Evolutionary conservation across 148 eudicot genomes (phyloP), one percentile per base, ranked within the genome.

Genomic region (Rhododendron williamsianum): DNA sequence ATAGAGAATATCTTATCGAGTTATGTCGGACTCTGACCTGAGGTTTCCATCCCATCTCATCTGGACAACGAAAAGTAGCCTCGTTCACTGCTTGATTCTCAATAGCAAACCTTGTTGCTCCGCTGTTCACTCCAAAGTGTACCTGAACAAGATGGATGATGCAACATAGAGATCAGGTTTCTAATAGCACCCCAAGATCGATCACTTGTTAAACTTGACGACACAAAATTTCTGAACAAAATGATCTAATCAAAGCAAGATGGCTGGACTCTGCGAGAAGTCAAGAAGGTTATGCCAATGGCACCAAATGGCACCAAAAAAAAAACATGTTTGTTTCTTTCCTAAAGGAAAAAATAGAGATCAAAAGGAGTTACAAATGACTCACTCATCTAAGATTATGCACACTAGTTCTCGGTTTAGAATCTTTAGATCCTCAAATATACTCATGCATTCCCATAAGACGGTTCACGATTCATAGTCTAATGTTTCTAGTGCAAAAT

Each of bases 41-140:
- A 90, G 99, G 99, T 87, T 97, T 94, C 99, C 99, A 95, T 84
- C 99, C 98, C 98, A 97, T 90, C 88, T 97, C 98, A 92, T 95
- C 99, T 33, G 99, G 98, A 89, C 99, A 95, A 33, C 95, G 98
- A 82, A 97, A 97, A 73, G 95, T 97, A 82, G 99, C 98, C 87
- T 97, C 99, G 77, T 97, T 97, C 49, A 92, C 90, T 82, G 99
- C 99, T 87, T 95, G 99, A 58, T 87, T 86, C 89, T 97, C 99
- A 83, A 97, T 88, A 78, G 98, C 98, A 93, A 97, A 95, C 85
- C 91, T 92, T 84, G 95, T 86, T 43, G 98, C 95, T 48, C 96
- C 96, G 84, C 97, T 94, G 71, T 95, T 94, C 52, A 95, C 99
- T 87, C 99, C 99, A 87, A 97, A 92, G 88, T 97, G 99, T 87